Base-by-base conservation (phyloP, 2,329 filamentous ascomycete species). In the Aspergillus sergii region DNA sequence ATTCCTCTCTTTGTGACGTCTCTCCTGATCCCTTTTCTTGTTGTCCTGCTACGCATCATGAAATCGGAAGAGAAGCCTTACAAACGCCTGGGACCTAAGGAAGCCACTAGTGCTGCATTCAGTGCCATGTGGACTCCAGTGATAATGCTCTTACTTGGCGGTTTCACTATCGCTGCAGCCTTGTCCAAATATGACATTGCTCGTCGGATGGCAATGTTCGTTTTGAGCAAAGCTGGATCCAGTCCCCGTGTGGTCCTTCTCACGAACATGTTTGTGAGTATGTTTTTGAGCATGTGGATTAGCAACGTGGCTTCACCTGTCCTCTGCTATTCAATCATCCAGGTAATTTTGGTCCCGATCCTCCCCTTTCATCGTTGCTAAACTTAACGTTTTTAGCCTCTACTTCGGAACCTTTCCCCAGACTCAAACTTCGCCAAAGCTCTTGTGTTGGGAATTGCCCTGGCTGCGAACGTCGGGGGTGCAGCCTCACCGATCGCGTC, bases 111-210 rank as follows among this genome's bases (percentile, higher is more conserved):
- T 32, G 94, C 91, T 72, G 91, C 97, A 62, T 98, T 99, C 72
- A 85, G 93, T 5, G 90, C 95, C 30, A 99, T 99, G 95, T 99
- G 95, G 95, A 97, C 94, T 4, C 94, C 95, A 0, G 95, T 99
- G 60, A 99, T 99, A 70, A 98, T 99, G 95, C 87, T 99, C 19
- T 84, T 99, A 26, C 88, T 99, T 0, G 95, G 95, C 69, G 95
- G 95, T 36, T 99, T 99, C 74, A 97, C 95, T 2, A 90, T 99
- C 59, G 95, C 95, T 11, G 95, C 95, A 0, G 96, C 95, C 0
- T 81, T 99, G 60, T 97, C 93, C 56, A 99, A 99, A 78, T 97
- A 96, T 79, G 95, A 94, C 70, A 98, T 99, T 72, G 95, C 97
- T 65, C 97, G 98, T 80, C 91, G 95, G 74, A 93, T 99, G 81